phyloP scores from a whole-genome alignment of 2,329 filamentous ascomycete genomes.

The Phialemoniopsis sp. region DNA sequence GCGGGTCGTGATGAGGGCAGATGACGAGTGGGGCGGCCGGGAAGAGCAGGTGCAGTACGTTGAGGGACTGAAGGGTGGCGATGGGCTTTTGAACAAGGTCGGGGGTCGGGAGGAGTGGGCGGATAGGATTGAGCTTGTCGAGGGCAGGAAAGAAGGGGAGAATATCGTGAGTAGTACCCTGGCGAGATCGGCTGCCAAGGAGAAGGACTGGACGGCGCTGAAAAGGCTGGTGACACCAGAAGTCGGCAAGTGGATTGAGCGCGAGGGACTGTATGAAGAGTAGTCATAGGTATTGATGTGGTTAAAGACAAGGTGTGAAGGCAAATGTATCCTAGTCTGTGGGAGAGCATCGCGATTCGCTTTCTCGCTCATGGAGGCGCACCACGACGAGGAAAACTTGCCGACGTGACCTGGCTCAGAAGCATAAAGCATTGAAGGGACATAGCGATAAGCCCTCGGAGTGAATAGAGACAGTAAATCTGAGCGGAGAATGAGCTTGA shows the following conservation, averaged over 20 bases:
- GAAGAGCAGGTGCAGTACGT: conserved; percentile 53
- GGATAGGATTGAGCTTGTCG: conserved; percentile 53
- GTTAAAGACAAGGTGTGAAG: conserved; percentile 17
- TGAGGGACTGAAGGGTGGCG: conserved; percentile 36
- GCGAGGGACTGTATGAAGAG: conserved; percentile 49
- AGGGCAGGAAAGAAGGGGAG: conserved; percentile 36
- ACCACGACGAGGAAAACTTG: too few species aligned
- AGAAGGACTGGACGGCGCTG: conserved; percentile 41
- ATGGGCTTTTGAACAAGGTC: conserved; percentile 35
- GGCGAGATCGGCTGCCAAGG: conserved; percentile 53
- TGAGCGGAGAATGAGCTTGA: too few species aligned
- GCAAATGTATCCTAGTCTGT: background rate
- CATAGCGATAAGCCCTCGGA: too few species aligned
- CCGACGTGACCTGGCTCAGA: too few species aligned
- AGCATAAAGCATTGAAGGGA: too few species aligned
- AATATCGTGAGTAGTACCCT: conserved; percentile 54
- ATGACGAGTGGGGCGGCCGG: conserved; percentile 54
- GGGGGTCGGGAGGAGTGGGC: conserved; percentile 58
- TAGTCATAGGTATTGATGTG: too few species aligned
- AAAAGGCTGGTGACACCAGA: conserved; percentile 48
- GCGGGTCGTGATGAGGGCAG: conserved; percentile 59
- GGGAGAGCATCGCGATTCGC: too few species aligned
- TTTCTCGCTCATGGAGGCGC: too few species aligned
- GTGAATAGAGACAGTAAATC: too few species aligned
- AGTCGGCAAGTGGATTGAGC: conserved; percentile 55